Evolutionary conservation across 805 yeast species (phyloP).

Genomic region (Candida tibetensis): DNA sequence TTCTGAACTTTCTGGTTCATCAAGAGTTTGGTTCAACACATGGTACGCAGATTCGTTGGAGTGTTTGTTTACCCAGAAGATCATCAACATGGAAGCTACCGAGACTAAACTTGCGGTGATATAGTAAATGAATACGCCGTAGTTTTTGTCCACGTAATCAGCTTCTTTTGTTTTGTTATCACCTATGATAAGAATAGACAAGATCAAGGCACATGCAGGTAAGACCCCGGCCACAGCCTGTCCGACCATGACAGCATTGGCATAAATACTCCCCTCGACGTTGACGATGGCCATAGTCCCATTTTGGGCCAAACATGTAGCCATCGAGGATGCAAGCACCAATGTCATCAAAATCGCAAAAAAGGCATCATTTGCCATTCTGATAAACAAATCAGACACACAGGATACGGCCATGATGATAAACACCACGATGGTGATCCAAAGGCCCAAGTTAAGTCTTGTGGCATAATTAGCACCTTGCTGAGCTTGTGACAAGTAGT

Average conservation of each 20-base stretch:
- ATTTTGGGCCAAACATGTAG: constrained; percentile 82
- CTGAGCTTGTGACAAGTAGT: constrained; percentile 65
- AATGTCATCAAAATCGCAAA: constrained; percentile 57
- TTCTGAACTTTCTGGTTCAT: neutral
- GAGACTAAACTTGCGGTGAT: constrained; percentile 51
- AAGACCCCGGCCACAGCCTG: constrained; percentile 93
- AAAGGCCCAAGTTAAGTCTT: constrained; percentile 61
- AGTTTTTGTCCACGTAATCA: constrained; percentile 33
- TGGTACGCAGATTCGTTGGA: constrained; percentile 15
- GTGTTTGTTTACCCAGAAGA: constrained; percentile 32
- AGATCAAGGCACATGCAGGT: constrained; percentile 70
- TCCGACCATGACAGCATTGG: constrained; percentile 92
- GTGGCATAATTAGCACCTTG: constrained; percentile 52
- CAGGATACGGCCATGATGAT: constrained; percentile 53
- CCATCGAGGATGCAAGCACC: constrained; percentile 65
- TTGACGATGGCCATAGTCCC: constrained; percentile 88
- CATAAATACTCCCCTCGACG: constrained; percentile 68
- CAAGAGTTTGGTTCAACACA: constrained; percentile 3
- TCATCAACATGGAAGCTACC: constrained; percentile 37
- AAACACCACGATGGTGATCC: constrained; percentile 57
- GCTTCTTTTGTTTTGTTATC: constrained; percentile 17
- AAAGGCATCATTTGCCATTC: constrained; percentile 39
- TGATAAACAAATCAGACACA: constrained; percentile 31
- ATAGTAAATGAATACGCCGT: constrained; percentile 45
- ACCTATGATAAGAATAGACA: constrained; percentile 47